Base-by-base conservation (phyloP, 139 green algal genomes). In the Picochlorum sp. region DNA sequence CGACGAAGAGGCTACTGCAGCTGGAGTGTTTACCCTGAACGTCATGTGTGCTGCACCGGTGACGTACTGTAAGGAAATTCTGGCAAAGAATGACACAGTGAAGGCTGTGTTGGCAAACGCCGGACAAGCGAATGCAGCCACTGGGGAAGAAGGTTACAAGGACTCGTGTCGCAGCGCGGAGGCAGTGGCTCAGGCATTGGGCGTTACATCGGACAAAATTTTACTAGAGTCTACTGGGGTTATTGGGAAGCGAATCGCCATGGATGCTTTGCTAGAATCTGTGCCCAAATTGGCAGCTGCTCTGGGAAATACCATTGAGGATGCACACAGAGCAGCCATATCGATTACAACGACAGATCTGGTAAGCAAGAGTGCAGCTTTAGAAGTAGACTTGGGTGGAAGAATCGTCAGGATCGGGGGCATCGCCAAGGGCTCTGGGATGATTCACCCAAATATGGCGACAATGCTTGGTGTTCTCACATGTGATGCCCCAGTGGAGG, bases 401-500 rank as follows among this genome's bases (percentile, higher is more conserved):
- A 25, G 68, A 26, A 75, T 47, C 1, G 84, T 97, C 25, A 58
- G 70, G 12, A 68, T 98, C 32, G 92, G 92, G 16, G 92, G 92
- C 52, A 93, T 96, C 66, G 83, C 81, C 59, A 98, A 99, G 76
- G 93, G 93, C 26, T 89, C 72, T 5, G 93, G 93, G 41, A 99
- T 99, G 93, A 99, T 99, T 64, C 92, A 99, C 76, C 93, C 93
- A 56, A 98, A 99, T 81, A 99, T 99, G 93, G 93, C 90, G 29
- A 99, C 93, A 66, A 97, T 99, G 86, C 83, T 99, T 30, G 81
- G 73, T 0, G 79, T 96, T 26, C 67, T 98, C n/a, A 98, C 91
- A 1, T 91, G 84, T 51, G 91, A 98, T 63, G 91, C 89, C 4
- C 63, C 72, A 2, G 89, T 97, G 2, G 63, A 56, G 2, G 50